Evolutionary conservation across 2,329 filamentous ascomycete species (phyloP), one percentile per base, ranked within the genome.

Genomic region (Lecanicillium sp.): DNA sequence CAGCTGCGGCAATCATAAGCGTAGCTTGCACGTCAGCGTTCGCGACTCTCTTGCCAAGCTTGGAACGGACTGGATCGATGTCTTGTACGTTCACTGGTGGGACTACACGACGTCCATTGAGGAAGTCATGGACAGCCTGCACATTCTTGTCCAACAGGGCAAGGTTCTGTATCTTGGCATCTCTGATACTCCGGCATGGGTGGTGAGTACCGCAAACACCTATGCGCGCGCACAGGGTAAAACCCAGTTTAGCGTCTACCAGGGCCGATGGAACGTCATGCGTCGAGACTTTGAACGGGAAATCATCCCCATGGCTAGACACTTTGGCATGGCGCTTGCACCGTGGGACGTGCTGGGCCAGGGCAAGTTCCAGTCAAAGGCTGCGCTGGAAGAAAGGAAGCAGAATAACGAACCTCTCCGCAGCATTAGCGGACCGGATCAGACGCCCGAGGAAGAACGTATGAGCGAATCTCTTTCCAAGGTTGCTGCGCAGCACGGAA

Each of bases 61-160:
- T n/a, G n/a, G n/a, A n/a, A n/a, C n/a, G n/a, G n/a, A 52, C 29
- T 61, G 56, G 7, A 53, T 62, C 22, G 58, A 62, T 35, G 43
- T 50, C 9, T 16, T 57, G 4, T 56, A 56, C n/a, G 44, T 57
- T 2, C 53, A 57, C 33, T 57, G 44, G 51, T 56, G 52, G 52
- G 52, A 56, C 19, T 46, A 50, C 8, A 45, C 47, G 4, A 49
- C 49, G 8, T 41, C n/a, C n/a, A n/a, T n/a, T n/a, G n/a, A n/a
- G n/a, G n/a, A 56, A 39, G 35, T 55, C 11, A 55, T 56, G 53
- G 45, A 50, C 18, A 37, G 38, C 11, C 45, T 56, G 1, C 44
- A 56, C 32, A 35, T 44, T n/a, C 42, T 55, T 5, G 51, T 56
- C 6, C 32, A 36, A 20, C 33, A 42, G 12, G 49, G 50, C 14